These are phyloP conservation scores for Tolypocladium ovalisporum DNA, from an alignment of 2,329 filamentous ascomycete species.

Conservation along the genomic window DNA sequence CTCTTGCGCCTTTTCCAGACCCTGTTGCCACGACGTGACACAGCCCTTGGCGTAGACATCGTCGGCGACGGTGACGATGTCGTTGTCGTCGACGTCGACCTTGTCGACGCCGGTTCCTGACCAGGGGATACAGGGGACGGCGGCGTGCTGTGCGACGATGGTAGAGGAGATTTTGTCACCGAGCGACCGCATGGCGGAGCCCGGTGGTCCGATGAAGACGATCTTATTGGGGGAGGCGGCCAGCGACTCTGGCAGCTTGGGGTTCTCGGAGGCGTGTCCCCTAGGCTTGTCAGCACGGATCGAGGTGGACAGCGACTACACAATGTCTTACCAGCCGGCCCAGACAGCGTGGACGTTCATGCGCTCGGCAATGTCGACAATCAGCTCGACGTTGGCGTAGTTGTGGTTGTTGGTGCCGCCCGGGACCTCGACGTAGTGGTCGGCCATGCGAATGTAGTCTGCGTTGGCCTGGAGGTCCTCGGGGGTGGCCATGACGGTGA, in stretches of 20 bases:
- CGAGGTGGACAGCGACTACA: background rate
- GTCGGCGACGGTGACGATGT: constrained; percentile 86
- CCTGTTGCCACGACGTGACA: constrained; percentile 81
- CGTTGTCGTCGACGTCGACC: constrained; percentile 67
- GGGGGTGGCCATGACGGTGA: constrained; percentile 98
- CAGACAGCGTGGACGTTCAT: constrained; percentile 98
- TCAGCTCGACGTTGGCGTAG: constrained; percentile 98
- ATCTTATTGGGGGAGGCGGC: constrained; percentile 97
- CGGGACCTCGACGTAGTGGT: constrained; percentile 98
- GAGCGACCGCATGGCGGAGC: constrained; percentile 95
- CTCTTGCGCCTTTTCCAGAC: constrained; percentile 70
- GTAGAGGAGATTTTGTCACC: constrained; percentile 99
- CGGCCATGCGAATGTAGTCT: constrained; percentile 98
- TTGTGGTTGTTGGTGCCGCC: constrained; percentile 99
- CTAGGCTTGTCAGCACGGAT: constrained; percentile 27
- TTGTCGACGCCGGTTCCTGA: constrained; percentile 84
- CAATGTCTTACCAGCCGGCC: constrained; percentile 75
- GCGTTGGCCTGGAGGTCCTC: constrained; percentile 96
- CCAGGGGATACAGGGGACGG: constrained; percentile 98
- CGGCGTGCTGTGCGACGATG: constrained; percentile 94
- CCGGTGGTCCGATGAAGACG: constrained; percentile 95
- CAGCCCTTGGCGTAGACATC: constrained; percentile 83
- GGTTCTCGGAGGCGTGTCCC: constrained; percentile 98
- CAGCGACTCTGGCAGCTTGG: constrained; percentile 89
- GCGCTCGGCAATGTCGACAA: constrained; percentile 95